Base-by-base conservation (phyloP, 2,329 filamentous ascomycete species). In the Dryadomyces sulphureus region DNA sequence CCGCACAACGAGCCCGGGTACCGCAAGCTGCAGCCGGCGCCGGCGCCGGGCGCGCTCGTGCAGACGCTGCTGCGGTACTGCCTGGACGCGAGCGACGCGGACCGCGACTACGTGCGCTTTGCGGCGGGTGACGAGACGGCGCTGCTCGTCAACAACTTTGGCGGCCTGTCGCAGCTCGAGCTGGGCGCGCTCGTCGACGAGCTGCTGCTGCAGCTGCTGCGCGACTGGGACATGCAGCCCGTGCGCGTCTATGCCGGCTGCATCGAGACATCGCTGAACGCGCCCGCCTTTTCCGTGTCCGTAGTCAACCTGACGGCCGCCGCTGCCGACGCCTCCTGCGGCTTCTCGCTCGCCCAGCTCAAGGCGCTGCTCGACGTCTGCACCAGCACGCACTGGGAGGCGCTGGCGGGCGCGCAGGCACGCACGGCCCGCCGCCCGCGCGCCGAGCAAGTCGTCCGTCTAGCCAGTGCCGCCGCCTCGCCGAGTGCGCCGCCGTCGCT, bases 211-310 rank as follows among this genome's bases (percentile, higher is more conserved):
- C 73, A 76, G 54, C 59, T 77, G 11, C 60, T 60, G 7, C 50
- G 48, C 0, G 57, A 65, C 49, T 77, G 71, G 68, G 61, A 63
- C 6, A 64, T 75, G 5, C 58, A 62, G 41, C 72, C 73, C 0
- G 66, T 67, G 4, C 67, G 81, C 25, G 69, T 82, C 44, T 68
- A 75, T 44, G 64, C 70, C 0, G 81, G 81, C 1, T 78, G 75
- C 24, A 71, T 80, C 47, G 82, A 84, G 69, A 84, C 81, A 0
- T 83, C 78, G 16, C 69, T 86, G 54, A 84, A 85, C 52, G 81
- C 79, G 0, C 72, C 80, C 0, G 81, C 79, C 0, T 85, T 85
- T 56, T 81, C 77, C 14, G 69, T 85, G 6, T 81, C 79, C 4
- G 54, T 85, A 42, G 62, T 83, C 54, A 83, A 79, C 57, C 57